Evolutionary conservation across 768 basidiomycete species (phyloP).

Genomic region (Lactarius tabidus): DNA sequence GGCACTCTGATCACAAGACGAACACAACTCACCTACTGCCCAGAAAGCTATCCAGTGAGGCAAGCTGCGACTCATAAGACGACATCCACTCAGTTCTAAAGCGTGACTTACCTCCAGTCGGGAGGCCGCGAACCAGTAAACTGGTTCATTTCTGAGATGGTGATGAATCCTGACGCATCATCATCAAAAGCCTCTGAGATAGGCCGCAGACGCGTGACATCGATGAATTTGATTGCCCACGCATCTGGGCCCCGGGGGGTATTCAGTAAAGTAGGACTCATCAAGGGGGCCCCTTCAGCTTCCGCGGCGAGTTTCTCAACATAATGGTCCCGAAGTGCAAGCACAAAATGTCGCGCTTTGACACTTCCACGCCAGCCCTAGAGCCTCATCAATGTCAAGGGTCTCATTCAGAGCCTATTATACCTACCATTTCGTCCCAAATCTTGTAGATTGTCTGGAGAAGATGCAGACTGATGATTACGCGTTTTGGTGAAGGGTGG

Average conservation of each 20-base stretch:
- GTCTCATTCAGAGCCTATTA: neutral
- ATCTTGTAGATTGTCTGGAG: constrained; percentile 1
- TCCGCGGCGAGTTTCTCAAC: constrained; percentile 24
- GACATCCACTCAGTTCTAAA: neutral
- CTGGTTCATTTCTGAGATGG: constrained; percentile 33
- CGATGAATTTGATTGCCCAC: constrained; percentile 31
- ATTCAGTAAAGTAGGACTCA: neutral
- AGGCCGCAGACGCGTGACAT: constrained; percentile 25
- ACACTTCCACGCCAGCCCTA: constrained; percentile 26
- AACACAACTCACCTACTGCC: constrained; percentile 25
- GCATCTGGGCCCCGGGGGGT: too few relatives aligned
- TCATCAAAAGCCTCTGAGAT: constrained; percentile 36
- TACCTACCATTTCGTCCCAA: constrained; percentile 30
- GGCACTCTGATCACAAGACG: neutral
- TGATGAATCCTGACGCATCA: constrained; percentile 35
- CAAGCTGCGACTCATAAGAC: constrained; percentile 22
- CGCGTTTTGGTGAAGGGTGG: neutral
- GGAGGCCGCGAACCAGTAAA: constrained; percentile 30
- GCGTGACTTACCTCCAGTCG: constrained; percentile 29
- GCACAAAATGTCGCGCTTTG: constrained; percentile 23
- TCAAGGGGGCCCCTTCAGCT: neutral
- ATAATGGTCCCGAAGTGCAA: constrained; percentile 34
- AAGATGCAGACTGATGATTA: neutral
- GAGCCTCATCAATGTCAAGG: neutral
- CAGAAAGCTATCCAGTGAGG: constrained; percentile 35